Evolutionary conservation across 2,329 filamentous ascomycete species (phyloP), one percentile per base, ranked within the genome.

Genomic region (Lachnellula hyalina): DNA sequence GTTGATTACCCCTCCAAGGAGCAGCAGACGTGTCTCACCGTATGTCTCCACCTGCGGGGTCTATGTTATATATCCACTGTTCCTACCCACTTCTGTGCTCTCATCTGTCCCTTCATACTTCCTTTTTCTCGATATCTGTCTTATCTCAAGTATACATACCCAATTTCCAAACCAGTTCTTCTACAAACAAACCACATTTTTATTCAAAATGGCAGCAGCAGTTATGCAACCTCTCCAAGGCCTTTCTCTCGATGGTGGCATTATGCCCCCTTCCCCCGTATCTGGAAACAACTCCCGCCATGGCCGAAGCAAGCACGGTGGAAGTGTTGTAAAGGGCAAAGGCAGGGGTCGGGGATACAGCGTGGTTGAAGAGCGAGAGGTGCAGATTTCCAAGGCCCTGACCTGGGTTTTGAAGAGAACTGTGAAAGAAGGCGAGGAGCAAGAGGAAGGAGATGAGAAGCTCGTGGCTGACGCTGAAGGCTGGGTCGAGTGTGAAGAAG

Each of bases 341-440:
- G 61, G 60, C 47, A 62, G 69, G 34, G 68, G 69, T 12, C 68
- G 72, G 17, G 69, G 71, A 12, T 75, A 75, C 66, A 72, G 69
- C 54, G 65, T 75, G 28, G 67, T 73, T 14, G 73, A 75, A 53
- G 72, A 75, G 48, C 66, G 71, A 46, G 73, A 75, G 49, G 65
- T 65, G 8, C 66, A 68, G 53, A 66, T 75, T 49, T 67, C 70
- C 58, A 75, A 75, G 65, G 73, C 74, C 21, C 61, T 76, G 28
- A 65, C 66, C 50, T 74, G 73, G 57, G 68, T 75, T 28, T 61
- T 76, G 50, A 75, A 74, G 65, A 68, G 73, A 38, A 71, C 70
- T 17, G 52, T 64, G 17, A 65, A 72, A 32, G 61, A 68, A 56
- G 68, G 66, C 47, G 66, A 69, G 21, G 70, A 74, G 49, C 65